Percentiles rank a stretch among this genome's conserved stretches.
These are phyloP conservation scores for Saccharomycopsis vini DNA, from an alignment of 805 yeast genomes.

Conservation along the genomic window DNA sequence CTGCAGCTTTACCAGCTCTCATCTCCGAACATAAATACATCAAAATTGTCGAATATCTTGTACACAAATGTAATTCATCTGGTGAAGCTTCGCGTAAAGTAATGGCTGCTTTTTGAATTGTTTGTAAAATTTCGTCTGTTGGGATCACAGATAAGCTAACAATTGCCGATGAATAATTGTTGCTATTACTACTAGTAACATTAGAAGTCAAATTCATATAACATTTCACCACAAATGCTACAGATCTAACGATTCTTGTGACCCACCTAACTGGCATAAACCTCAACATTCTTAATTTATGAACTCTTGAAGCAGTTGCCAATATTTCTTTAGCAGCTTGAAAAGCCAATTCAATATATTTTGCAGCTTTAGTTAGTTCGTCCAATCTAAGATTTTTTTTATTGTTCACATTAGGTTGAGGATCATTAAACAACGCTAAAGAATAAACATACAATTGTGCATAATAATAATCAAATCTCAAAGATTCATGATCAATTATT, in stretches of 20 bases:
- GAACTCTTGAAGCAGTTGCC: constrained; percentile 61
- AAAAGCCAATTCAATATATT: constrained; percentile 74
- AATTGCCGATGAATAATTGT: constrained; percentile 33
- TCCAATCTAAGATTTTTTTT: constrained; percentile 42
- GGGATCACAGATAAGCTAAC: constrained; percentile 57
- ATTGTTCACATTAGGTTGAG: constrained; percentile 21
- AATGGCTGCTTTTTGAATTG: constrained; percentile 64
- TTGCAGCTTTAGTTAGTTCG: constrained; percentile 63
- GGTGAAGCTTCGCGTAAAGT: constrained; percentile 78
- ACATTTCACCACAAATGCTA: constrained; percentile 84
- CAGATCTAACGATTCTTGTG: constrained; percentile 75
- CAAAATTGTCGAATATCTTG: constrained; percentile 67
- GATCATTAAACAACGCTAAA: constrained; percentile 54
- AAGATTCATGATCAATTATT: constrained; percentile 53
- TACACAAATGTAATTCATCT: constrained; percentile 78
- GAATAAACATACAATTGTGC: constrained; percentile 79
- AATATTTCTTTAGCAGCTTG: constrained; percentile 76
- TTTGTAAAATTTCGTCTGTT: constrained; percentile 57
- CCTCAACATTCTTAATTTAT: constrained; percentile 50
- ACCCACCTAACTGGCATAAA: constrained; percentile 93
- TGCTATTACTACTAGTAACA: constrained; percentile 30
- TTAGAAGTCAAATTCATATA: constrained; percentile 43
- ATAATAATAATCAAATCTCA: constrained; percentile 77
- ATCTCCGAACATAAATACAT: constrained; percentile 71
- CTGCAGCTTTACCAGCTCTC: constrained; percentile 32